Base-by-base conservation (phyloP, 2,329 filamentous ascomycete species). In the Emergomyces africanus region DNA sequence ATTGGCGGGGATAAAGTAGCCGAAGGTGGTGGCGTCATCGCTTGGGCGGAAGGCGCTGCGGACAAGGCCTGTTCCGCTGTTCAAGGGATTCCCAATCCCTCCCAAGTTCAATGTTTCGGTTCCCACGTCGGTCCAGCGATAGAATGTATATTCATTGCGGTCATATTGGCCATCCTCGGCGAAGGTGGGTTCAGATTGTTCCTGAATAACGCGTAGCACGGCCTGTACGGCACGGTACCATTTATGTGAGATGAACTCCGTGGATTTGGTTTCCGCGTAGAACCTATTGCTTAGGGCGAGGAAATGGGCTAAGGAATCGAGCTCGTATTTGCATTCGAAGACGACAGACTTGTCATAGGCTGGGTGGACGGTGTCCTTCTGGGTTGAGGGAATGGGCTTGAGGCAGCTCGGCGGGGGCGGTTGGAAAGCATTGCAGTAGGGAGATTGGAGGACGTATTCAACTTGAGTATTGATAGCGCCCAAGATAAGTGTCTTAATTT, bases 271-370 rank as follows among this genome's bases (percentile, higher is more conserved):
- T 68, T 89, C 81, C 44, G 87, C 83, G 74, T 94, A 81, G 74
- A 95, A 97, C 66, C 96, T 85, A 67, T 96, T 96, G 20, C 81
- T 83, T 1, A 99, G 76, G 0, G 88, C 84, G 5, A 99, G 80
- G 71, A 99, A 99, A 69, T 95, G 87, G 0, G 91, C 94, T 0
- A 99, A 79, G 9, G 91, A 96, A 74, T 99, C 94, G 25, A 99
- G 84, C 76, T 99, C 94, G 74, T 97, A 99, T 75, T 99, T 99
- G 82, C 94, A 99, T 74, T 99, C 94, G 64, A 96, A 99, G 3
- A 99, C 94, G 54, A 85, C 82, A 0, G 80, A 83, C 0, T 87
- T 87, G 68, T 97, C 90, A 69, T 95, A 97, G 0, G 80, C 79
- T 0, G 94, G 94, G 66, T 96, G 90, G 0, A 99, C 94, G 9